Evolutionary conservation across 2,329 filamentous ascomycete species (phyloP).

Genomic region (Verticillium dahliae): DNA sequence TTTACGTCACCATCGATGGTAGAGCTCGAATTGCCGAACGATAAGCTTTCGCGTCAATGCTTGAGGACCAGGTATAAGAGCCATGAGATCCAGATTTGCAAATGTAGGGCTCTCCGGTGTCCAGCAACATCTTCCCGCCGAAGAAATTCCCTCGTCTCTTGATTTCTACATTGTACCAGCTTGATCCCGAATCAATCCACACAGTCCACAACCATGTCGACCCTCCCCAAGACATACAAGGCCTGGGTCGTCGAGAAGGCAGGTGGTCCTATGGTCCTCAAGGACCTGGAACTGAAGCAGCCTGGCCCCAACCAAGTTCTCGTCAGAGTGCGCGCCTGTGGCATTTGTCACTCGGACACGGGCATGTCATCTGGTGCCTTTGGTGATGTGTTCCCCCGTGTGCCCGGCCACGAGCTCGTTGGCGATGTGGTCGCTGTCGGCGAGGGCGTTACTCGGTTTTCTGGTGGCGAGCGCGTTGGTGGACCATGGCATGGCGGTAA

Average conservation of each 20-base stretch:
- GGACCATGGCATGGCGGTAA: slow-evolving; percentile 60
- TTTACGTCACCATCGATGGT: neutral
- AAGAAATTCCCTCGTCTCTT: too few relatives aligned
- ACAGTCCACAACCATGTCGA: slow-evolving; percentile 4
- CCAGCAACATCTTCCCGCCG: too few relatives aligned
- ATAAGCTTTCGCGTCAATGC: neutral
- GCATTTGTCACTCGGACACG: slow-evolving; percentile 62
- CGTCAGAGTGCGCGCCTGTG: slow-evolving; percentile 65
- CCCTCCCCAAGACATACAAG: slow-evolving; percentile 60
- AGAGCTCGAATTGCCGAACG: neutral
- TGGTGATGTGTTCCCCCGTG: slow-evolving; percentile 42
- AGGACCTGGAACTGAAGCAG: slow-evolving; percentile 50
- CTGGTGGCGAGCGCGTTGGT: slow-evolving; percentile 61
- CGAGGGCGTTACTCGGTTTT: slow-evolving; percentile 48
- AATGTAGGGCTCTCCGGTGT: too few relatives aligned
- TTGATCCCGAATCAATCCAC: neutral
- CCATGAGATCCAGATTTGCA: neutral
- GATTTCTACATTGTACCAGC: neutral
- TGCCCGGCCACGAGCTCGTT: slow-evolving; percentile 67
- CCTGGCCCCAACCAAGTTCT: slow-evolving; percentile 55
- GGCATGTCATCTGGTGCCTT: slow-evolving; percentile 37
- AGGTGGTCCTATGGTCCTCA: slow-evolving; percentile 46
- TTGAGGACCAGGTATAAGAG: neutral
- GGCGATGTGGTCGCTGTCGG: slow-evolving; percentile 60
- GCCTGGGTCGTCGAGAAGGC: slow-evolving; percentile 53